Evolutionary conservation across 73 alveolate genomes (phyloP).

Genomic region (Paramecium tetraurelia): DNA sequence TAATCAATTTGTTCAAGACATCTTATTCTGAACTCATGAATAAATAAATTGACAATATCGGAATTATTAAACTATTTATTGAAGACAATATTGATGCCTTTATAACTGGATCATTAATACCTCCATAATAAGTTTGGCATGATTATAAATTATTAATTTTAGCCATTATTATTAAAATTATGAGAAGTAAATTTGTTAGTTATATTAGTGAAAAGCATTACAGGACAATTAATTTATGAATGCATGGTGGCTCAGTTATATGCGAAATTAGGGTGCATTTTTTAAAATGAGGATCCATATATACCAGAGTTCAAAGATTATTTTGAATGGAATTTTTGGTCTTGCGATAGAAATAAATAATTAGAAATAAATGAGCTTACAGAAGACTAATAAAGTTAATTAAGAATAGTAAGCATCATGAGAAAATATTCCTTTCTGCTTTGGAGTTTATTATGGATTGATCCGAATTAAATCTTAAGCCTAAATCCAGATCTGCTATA

Average conservation of each 20-base stretch:
- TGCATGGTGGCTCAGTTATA: background rate
- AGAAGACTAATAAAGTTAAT: background rate
- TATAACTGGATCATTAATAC: background rate
- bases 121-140: background rate
- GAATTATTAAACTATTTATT: background rate
- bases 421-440: background rate
- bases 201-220: background rate
- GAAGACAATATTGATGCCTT: background rate
- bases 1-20: background rate
- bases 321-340: background rate
- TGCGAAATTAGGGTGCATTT: background rate
- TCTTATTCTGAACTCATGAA: background rate
- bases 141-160: background rate
- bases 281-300: background rate
- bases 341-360: background rate
- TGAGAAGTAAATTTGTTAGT: background rate
- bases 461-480: background rate
- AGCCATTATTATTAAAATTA: background rate
- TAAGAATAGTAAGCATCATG: background rate
- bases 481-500: background rate
- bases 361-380: background rate
- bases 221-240: background rate
- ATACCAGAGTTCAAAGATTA: background rate
- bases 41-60: background rate
- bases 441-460: slow-evolving; percentile 4